phyloP scores from a whole-genome alignment of 257 asterid species.

The Lithospermum erythrorhizon region DNA sequence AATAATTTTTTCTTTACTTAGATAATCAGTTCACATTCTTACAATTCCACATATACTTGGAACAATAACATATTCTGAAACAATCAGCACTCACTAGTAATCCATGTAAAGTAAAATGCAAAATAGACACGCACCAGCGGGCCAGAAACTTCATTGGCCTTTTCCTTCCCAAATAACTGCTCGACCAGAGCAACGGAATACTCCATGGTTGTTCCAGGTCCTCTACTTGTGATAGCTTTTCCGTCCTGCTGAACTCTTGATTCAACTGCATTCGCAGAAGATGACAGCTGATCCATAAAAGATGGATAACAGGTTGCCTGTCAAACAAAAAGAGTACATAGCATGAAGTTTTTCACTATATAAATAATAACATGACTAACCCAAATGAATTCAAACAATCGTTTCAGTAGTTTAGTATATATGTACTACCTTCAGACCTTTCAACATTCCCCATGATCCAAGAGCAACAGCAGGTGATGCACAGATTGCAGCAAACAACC shows the following conservation, averaged over 20 bases:
- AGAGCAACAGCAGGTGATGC: slow-evolving; percentile 95
- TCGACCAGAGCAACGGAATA: slow-evolving; percentile 73
- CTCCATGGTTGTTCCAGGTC: slow-evolving; percentile 91
- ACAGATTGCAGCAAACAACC: slow-evolving; percentile 79
- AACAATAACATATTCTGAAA: neutral
- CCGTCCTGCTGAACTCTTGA: slow-evolving; percentile 84
- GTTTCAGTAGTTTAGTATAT: no score
- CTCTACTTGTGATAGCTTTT: slow-evolving; percentile 84
- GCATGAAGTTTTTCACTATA: no score
- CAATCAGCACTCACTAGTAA: neutral
- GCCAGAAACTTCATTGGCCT: slow-evolving; percentile 69
- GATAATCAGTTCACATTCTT: neutral
- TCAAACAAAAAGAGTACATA: slow-evolving; percentile 3
- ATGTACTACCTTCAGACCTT: slow-evolving; percentile 59
- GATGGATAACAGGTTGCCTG: slow-evolving; percentile 96
- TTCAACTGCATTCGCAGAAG: slow-evolving; percentile 59
- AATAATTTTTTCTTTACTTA: neutral
- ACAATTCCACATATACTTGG: neutral
- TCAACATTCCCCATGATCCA: slow-evolving; percentile 85
- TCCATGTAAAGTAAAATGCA: neutral
- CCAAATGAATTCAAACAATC: neutral
- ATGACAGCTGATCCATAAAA: slow-evolving; percentile 64
- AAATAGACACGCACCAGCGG: slow-evolving; percentile 48
- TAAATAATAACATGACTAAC: slow-evolving; percentile 4
- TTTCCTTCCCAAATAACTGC: slow-evolving; percentile 67